Base-by-base conservation (phyloP, 75 land plant species). In the Cryptomeria japonica region DNA sequence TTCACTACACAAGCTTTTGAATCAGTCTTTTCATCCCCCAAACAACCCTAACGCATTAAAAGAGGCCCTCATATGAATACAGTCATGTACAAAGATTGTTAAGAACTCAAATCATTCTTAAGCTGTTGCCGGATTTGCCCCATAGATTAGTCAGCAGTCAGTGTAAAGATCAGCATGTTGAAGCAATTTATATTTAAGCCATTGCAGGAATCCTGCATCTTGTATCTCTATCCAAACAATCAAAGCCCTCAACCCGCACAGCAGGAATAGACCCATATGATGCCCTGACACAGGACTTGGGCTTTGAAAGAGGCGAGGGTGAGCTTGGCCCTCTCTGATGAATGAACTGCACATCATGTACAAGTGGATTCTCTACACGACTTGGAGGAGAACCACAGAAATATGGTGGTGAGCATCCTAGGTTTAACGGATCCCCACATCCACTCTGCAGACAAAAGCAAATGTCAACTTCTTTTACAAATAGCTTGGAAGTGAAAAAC, bases 331-430 rank as follows among this genome's bases (percentile, higher is more conserved):
- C 80, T 84, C 92, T 72, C 92, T 89, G 93, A 53, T 91, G 93
- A 38, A 87, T 64, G 87, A 92, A 92, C 90, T 91, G 89, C 86
- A 87, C 86, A 86, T 92, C 93, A 44, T 92, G 93, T 68, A 92
- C 92, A 39, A 92, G 87, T 53, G 93, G 93, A 79, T 92, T 92
- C 37, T 90, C 93, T 4, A 90, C 77, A 6, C 93, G 93, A 31
- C 88, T 89, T 16, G 93, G 93, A 36, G 93, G 93, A 46, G 93
- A 92, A 18, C 93, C 93, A 87, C 91, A 86, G 56, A 92, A 92
- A 47, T 91, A 92, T 41, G 93, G 93, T 9, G 93, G 93, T 15
- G 93, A 92, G 70, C 93, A 91, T 19, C 89, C 88, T 83, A 91
- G 87, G 70, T 55, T 86, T 39, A 89, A 82, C 38, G 92, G 46